phyloP scores from a whole-genome alignment of 768 basidiomycete genomes.

The Dentipellis sp. region DNA sequence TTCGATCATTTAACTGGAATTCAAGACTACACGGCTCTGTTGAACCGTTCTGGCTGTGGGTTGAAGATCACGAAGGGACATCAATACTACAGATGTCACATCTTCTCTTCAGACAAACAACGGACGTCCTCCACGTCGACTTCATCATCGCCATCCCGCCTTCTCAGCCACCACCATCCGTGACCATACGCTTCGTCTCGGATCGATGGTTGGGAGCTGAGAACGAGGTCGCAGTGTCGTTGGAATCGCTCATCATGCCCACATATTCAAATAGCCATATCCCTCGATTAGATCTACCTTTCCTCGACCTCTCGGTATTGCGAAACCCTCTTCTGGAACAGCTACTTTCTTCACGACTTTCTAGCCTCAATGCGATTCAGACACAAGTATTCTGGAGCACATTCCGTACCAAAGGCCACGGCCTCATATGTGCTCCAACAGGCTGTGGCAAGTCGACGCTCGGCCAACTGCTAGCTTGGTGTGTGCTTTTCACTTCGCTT shows the following conservation, averaged over 20 bases:
- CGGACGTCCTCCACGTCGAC: constrained; percentile 49
- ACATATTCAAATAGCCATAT: constrained; percentile 43
- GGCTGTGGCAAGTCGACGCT: constrained; percentile 76
- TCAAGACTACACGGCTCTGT: constrained; percentile 58
- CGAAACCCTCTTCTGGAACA: constrained; percentile 36
- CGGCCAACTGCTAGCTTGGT: constrained; percentile 69
- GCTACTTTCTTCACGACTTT: constrained; percentile 35
- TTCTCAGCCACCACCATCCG: constrained; percentile 45
- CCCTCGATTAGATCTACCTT: constrained; percentile 63
- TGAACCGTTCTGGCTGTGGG: constrained; percentile 95
- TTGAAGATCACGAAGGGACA: constrained; percentile 79
- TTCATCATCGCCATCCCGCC: constrained; percentile 74
- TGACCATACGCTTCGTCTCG: constrained; percentile 75
- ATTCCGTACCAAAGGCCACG: constrained; percentile 54
- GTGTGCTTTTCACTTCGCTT: constrained; percentile 18
- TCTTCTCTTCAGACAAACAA: constrained; percentile 61
- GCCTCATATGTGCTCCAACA: constrained; percentile 70
- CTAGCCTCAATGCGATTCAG: constrained; percentile 76
- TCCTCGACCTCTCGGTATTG: constrained; percentile 50
- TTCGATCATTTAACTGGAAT: constrained; percentile 74
- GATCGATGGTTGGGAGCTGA: constrained; percentile 94
- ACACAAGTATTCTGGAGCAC: constrained; percentile 84
- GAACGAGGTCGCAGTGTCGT: constrained; percentile 50
- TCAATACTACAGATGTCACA: constrained; percentile 76
- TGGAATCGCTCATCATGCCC: constrained; percentile 77